phyloP scores from a whole-genome alignment of 371 early-diverging fungal species.

The Coemansia sp. region DNA sequence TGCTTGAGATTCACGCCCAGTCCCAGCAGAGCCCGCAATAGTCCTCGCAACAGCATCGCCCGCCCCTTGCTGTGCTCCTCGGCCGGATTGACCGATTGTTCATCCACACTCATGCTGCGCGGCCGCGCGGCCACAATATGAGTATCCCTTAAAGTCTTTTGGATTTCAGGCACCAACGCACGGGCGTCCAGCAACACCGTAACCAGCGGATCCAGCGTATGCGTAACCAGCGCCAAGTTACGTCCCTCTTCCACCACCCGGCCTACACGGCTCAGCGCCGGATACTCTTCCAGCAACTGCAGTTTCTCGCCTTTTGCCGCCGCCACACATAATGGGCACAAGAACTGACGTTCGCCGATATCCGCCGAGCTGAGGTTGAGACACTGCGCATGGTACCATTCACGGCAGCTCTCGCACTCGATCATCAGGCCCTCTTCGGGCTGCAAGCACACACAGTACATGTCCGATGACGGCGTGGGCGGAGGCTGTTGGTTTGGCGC shows the following conservation, averaged over 20 bases:
- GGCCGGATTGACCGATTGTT: background rate
- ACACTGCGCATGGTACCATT: conserved; percentile 78
- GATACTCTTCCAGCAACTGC: conserved; percentile 52
- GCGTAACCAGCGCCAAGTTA: conserved; percentile 57
- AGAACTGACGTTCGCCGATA: conserved; percentile 57
- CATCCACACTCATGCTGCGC: conserved; percentile 1
- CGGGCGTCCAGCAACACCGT: conserved; percentile 54
- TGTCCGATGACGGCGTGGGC: background rate
- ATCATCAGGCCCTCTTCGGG: conserved; percentile 70
- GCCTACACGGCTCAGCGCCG: conserved; percentile 53
- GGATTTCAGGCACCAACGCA: conserved; percentile 42
- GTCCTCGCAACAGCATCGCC: conserved; percentile 15
- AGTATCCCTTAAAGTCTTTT: conserved; percentile 20
- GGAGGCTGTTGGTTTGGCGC: background rate
- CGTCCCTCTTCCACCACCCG: conserved; percentile 54
- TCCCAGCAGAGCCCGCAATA: conserved; percentile 27
- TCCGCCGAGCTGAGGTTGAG: conserved; percentile 57
- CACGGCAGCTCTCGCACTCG: conserved; percentile 76
- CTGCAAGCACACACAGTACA: conserved; percentile 64
- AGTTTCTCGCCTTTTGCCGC: conserved; percentile 51
- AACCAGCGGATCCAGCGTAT: conserved; percentile 57
- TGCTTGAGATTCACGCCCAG: conserved; percentile 18
- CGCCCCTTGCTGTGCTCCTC: background rate
- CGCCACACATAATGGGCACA: conserved; percentile 70
- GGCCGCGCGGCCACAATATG: background rate